Evolutionary conservation across 2,329 filamentous ascomycete species (phyloP).

Genomic region (Zasmidium cellare): DNA sequence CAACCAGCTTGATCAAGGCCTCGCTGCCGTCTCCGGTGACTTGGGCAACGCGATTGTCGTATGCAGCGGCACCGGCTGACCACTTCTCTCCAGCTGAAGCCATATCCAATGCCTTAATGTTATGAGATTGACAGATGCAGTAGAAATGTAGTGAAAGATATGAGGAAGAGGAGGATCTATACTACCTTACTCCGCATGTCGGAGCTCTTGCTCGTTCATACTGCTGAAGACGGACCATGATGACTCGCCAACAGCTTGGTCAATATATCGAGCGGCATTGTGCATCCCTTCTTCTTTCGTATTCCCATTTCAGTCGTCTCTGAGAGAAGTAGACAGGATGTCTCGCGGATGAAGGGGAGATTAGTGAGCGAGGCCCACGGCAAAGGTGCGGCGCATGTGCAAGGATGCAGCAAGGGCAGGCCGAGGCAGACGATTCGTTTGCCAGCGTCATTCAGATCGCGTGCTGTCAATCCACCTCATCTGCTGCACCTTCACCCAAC

Average conservation of each 20-base stretch:
- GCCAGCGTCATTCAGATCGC: background rate
- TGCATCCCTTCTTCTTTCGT: too few relatives aligned
- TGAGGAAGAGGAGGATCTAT: background rate
- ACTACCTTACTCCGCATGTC: too few relatives aligned
- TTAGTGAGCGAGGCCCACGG: background rate
- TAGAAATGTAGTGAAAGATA: background rate
- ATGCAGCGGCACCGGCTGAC: conserved; percentile 6
- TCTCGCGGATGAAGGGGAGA: background rate
- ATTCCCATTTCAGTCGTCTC: too few relatives aligned
- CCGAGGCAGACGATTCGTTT: background rate
- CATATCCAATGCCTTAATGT: conserved; percentile 6
- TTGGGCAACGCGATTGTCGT: conserved; percentile 4
- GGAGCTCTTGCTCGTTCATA: too few relatives aligned
- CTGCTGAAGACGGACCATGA: too few relatives aligned
- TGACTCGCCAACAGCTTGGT: too few relatives aligned
- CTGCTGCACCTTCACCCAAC: background rate
- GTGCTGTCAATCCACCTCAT: background rate
- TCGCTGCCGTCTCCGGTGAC: conserved; percentile 5
- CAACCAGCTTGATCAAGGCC: conserved; percentile 7
- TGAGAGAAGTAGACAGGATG: too few relatives aligned
- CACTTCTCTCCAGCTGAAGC: conserved; percentile 2
- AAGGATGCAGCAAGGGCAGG: background rate
- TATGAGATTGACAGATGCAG: background rate
- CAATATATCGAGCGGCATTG: too few relatives aligned
- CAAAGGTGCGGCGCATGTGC: background rate